These are phyloP conservation scores for Rheum nobile DNA, from an alignment of 148 eudicot species.

Conservation along the genomic window DNA sequence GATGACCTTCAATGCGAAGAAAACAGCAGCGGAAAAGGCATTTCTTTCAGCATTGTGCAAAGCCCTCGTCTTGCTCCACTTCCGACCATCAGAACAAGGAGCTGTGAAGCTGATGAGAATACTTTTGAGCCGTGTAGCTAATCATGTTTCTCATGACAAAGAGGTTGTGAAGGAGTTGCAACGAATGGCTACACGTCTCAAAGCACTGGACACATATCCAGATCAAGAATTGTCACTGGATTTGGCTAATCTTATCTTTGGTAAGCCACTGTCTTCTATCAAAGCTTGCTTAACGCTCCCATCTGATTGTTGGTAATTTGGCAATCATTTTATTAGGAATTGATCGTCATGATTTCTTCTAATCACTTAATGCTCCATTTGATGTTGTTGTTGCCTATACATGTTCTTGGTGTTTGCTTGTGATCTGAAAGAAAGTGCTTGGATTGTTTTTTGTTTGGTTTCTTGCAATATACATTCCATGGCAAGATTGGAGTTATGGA, in stretches of 20 bases:
- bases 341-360: neutral
- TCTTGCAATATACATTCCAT: too few relatives aligned
- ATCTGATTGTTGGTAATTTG: neutral
- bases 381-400: neutral
- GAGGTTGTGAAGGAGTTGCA: conserved; percentile 64
- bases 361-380: neutral
- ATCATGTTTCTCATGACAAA: conserved; percentile 53
- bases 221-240: conserved; percentile 53
- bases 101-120: conserved; percentile 57
- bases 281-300: neutral
- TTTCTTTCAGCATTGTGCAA: conserved; percentile 62
- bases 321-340: neutral
- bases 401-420: neutral
- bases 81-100: conserved; percentile 59
- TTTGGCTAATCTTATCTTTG: conserved; percentile 37
- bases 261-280: conserved; percentile 24
- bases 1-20: conserved; percentile 43
- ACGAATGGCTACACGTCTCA: conserved; percentile 52
- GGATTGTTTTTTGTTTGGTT: too few relatives aligned
- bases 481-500: too few relatives aligned
- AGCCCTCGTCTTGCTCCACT: conserved; percentile 48
- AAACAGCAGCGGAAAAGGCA: conserved; percentile 72
- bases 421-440: too few relatives aligned
- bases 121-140: conserved; percentile 39
- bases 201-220: conserved; percentile 43